Conservation (phyloP, 192 early-diverging fungal species). For the Borealophlyctis nickersoniae region DNA sequence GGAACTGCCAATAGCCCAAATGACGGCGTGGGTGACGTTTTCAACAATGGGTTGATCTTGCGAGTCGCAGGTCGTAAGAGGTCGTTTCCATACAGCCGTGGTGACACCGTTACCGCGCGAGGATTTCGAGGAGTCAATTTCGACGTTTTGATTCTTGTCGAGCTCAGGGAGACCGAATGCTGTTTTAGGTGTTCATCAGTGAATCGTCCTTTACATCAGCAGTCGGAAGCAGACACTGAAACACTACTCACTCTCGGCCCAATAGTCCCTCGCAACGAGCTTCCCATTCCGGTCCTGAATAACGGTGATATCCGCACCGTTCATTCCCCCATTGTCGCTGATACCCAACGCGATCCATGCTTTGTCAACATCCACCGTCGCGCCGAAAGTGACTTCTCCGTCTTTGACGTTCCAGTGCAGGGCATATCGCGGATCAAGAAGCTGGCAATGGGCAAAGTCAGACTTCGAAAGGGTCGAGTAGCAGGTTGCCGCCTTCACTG, state of each 20-base stretch:
- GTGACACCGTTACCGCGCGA: not conserved
- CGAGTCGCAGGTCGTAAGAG: slow-evolving; percentile 3
- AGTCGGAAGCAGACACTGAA: too few species aligned
- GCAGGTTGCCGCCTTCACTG: slow-evolving; percentile 8
- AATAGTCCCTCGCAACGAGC: not conserved
- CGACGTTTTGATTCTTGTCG: not conserved
- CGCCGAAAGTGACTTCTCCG: slow-evolving; percentile 5
- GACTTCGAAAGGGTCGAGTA: not conserved
- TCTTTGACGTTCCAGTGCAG: slow-evolving; percentile 4
- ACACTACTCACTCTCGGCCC: slow-evolving; percentile 5
- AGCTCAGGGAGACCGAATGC: not conserved
- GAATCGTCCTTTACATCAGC: too few species aligned
- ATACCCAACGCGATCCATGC: slow-evolving; percentile 12
- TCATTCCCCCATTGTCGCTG: slow-evolving; percentile 12
- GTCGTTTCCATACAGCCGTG: slow-evolving; percentile 5
- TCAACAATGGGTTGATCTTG: slow-evolving; percentile 4
- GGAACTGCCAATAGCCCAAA: slow-evolving; percentile 12
- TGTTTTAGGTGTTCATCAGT: too few species aligned
- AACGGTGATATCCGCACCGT: slow-evolving; percentile 7
- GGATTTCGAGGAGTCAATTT: not conserved
- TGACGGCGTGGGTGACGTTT: not conserved
- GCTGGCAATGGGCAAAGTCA: slow-evolving; percentile 7
- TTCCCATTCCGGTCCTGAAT: too few species aligned
- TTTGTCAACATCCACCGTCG: not conserved
- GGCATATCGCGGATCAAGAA: slow-evolving; percentile 6